Base-by-base conservation (phyloP, 805 yeast species). In the Wickerhamomyces queroliae region DNA sequence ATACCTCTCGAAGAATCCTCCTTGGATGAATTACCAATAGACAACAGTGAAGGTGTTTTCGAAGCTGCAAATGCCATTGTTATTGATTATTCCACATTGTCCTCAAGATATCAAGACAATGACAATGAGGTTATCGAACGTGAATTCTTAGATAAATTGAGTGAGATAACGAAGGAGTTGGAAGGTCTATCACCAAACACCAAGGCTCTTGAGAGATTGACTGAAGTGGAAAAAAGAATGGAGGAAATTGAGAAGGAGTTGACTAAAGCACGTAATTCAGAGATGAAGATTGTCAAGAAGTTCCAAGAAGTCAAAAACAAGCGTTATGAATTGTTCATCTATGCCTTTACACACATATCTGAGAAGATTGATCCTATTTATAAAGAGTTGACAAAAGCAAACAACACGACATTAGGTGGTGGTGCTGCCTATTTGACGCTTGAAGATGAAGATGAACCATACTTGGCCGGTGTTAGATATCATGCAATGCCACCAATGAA, bases 401-500 rank as follows among this genome's bases (percentile, higher is more conserved):
- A 59, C 13, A 74, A 84, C 0, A 62, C 71, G 4, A 74, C 80
- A 0, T 82, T 95, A 2, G 68, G 83, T 22, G 97, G 97, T 32
- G 98, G 98, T 1, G 80, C 93, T n/a, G 98, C 98, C 0, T 83
- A 86, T 45, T 67, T 93, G 41, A 82, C 91, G 0, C 62, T 89
- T 27, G 95, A 88, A 50, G 90, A 88, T 51, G 93, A 83, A 44
- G 95, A 87, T 44, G 95, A 86, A 49, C 97, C 98, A 4, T 93
- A 81, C 52, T 60, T 74, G 24, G 76, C 79, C 0, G 99, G 98
- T 2, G 72, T 89, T 33, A 83, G 79, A 50, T 93, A 87, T 52
- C 93, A 88, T 59, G 96, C 96, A 1, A 89, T 89, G 83, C 98
- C 98, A 1, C 98, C 98, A 9, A 74, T 85, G 77, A 93, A 93